Evolutionary conservation across 2,329 filamentous ascomycete species (phyloP).

Genomic region (Ophiostoma novo-ulmi): DNA sequence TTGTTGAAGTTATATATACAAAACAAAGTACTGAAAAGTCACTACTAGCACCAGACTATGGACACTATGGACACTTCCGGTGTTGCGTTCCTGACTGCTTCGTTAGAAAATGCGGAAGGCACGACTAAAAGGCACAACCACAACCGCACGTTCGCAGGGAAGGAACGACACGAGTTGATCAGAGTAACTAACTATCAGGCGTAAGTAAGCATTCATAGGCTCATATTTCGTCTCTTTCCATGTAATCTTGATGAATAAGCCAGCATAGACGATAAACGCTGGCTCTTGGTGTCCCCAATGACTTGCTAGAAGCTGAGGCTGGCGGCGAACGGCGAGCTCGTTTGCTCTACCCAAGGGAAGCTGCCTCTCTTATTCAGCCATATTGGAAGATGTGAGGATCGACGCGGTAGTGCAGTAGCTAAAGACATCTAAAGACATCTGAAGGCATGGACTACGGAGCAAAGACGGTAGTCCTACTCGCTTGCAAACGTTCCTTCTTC

Average conservation of each 20-base stretch:
- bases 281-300: not conserved
- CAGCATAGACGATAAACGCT: not conserved
- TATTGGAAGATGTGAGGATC: not conserved
- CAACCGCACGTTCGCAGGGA: slow-evolving; percentile 11
- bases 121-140: slow-evolving; percentile 16
- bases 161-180: not conserved
- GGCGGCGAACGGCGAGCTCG: not conserved
- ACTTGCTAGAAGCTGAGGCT: not conserved
- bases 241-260: not conserved
- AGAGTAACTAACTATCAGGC: not conserved
- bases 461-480: too few species aligned
- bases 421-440: too few species aligned
- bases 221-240: too few species aligned
- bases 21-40: not conserved
- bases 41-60: slow-evolving; percentile 16
- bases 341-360: not conserved
- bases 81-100: slow-evolving; percentile 19
- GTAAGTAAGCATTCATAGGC: not conserved
- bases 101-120: slow-evolving; percentile 21
- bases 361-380: not conserved
- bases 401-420: too few species aligned
- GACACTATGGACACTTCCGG: slow-evolving; percentile 15
- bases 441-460: too few species aligned
- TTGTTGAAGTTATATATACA: not conserved
- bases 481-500: not conserved